Evolutionary conservation across 106 monocot genomes (phyloP).

Genomic region (Dactylorhiza incarnata): DNA sequence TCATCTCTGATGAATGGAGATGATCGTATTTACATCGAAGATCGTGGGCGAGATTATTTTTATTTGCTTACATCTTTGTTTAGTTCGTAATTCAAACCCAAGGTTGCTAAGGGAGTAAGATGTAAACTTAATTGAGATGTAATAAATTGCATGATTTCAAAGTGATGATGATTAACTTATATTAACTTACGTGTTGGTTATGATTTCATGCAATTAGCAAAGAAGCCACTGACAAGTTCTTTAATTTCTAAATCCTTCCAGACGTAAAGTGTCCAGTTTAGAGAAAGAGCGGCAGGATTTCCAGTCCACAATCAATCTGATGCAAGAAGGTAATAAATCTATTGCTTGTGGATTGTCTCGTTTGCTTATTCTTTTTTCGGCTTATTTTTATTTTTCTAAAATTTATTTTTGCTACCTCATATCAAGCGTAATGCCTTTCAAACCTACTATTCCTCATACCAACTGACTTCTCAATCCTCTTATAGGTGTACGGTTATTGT

Average conservation of each 20-base stretch:
- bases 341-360: not conserved
- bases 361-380: not conserved
- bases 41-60: too few relatives aligned
- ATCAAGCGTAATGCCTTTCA: not conserved
- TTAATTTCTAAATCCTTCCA: constrained; percentile 14
- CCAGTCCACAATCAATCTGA: constrained; percentile 85
- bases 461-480: not conserved
- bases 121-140: not conserved
- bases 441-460: not conserved
- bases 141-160: constrained; percentile 1
- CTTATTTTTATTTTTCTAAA: not conserved
- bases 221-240: not conserved
- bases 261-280: constrained; percentile 71
- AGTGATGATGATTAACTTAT: not conserved
- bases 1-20: too few relatives aligned
- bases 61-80: too few relatives aligned
- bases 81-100: not conserved
- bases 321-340: constrained; percentile 69
- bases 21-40: too few relatives aligned
- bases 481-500: not conserved
- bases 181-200: not conserved
- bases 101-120: not conserved
- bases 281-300: constrained; percentile 93
- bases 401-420: not conserved
- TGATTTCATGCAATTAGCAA: not conserved